These are phyloP conservation scores for Populus tomentosa DNA, from an alignment of 441 rosid species.

Conservation along the genomic window DNA sequence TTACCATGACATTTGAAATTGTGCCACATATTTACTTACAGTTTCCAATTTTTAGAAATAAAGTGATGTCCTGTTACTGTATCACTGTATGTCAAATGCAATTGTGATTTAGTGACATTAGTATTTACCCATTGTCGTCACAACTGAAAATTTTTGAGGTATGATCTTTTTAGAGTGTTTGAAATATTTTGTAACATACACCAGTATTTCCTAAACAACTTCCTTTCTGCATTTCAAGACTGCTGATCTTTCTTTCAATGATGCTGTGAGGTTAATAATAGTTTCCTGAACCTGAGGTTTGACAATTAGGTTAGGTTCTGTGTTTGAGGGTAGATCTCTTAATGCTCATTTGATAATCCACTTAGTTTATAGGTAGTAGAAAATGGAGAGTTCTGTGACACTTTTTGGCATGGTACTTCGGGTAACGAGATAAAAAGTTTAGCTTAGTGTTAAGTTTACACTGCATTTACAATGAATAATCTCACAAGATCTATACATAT, in stretches of 20 bases:
- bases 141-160: neutral
- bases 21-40: neutral
- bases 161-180: neutral
- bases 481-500: conserved; percentile 7
- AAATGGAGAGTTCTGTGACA: neutral
- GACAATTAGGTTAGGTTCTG: neutral
- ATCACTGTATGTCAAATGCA: neutral
- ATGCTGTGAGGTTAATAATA: neutral
- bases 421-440: neutral
- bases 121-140: neutral
- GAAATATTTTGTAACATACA: neutral
- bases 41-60: neutral
- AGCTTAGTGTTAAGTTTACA: neutral
- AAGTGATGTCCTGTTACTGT: conserved; percentile 5
- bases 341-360: neutral
- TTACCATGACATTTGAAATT: neutral
- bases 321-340: neutral
- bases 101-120: no score
- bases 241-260: neutral
- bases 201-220: neutral
- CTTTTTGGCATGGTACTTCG: neutral
- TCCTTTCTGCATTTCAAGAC: neutral
- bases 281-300: neutral
- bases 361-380: neutral
- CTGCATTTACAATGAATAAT: neutral